phyloP scores from a whole-genome alignment of 495 filamentous ascomycete genomes.

The Lentithecium fluviatile region DNA sequence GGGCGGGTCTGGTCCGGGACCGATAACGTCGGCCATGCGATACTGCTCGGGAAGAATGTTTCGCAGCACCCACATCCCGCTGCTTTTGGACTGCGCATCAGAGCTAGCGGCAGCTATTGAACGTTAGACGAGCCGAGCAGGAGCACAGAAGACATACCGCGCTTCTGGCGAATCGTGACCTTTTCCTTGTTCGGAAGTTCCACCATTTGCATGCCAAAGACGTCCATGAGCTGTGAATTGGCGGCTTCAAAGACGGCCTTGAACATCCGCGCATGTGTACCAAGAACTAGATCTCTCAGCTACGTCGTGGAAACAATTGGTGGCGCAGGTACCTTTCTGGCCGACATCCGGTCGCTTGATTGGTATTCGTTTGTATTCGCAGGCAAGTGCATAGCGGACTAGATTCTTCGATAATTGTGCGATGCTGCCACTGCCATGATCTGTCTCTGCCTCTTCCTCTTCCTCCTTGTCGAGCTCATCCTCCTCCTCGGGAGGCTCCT shows the following conservation, averaged over 20 bases:
- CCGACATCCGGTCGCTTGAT: constrained; percentile 77
- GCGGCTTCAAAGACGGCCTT: constrained; percentile 45
- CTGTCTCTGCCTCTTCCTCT: constrained; percentile 34
- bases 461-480: constrained; percentile 34
- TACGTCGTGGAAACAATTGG: neutral
- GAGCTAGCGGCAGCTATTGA: constrained; percentile 55
- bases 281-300: constrained; percentile 42
- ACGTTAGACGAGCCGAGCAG: neutral
- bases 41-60: constrained; percentile 66
- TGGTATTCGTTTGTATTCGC: constrained; percentile 78
- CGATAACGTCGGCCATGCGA: constrained; percentile 59
- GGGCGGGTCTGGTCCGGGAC: constrained; percentile 65
- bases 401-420: constrained; percentile 82
- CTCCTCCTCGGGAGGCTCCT: constrained; percentile 21
- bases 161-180: constrained; percentile 68
- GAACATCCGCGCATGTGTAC: constrained; percentile 40
- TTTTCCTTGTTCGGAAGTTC: constrained; percentile 82
- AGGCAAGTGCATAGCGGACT: constrained; percentile 82
- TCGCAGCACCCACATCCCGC: constrained; percentile 73
- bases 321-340: constrained; percentile 57
- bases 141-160: constrained; percentile 54
- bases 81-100: constrained; percentile 51
- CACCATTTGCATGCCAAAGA: constrained; percentile 83
- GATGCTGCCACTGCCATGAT: constrained; percentile 45
- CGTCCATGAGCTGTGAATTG: constrained; percentile 51